A percentile compares a stretch with the other conserved stretches of the same genome.
Conservation (phyloP, 345 rosid genomes). For the Mallotus nudiflorus region DNA sequence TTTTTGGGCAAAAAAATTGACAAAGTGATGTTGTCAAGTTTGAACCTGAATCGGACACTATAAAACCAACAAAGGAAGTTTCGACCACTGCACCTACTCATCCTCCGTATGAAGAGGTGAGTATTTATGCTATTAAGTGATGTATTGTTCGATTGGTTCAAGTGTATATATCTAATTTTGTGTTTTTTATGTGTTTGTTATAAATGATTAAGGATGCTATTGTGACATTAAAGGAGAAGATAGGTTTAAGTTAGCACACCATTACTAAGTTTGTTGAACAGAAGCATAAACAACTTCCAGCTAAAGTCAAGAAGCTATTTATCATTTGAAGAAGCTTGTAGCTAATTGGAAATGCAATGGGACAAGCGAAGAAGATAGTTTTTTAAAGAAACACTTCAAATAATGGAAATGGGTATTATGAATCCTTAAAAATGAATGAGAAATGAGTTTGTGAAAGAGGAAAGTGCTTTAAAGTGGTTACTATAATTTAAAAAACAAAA, state of each 20-base stretch:
- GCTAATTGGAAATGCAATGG: too few species aligned
- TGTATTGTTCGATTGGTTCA: neutral
- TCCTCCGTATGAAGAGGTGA: conserved; percentile 76
- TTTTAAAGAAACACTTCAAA: too few species aligned
- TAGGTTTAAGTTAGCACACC: conserved; percentile 85
- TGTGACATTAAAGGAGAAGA: conserved; percentile 67
- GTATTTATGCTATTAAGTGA: neutral
- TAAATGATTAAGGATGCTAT: conserved; percentile 83
- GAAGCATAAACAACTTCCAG: conserved; percentile 66
- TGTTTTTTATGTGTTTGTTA: neutral
- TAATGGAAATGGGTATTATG: too few species aligned
- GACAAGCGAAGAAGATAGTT: too few species aligned
- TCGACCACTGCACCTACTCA: conserved; percentile 40
- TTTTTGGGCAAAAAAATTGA: too few species aligned
- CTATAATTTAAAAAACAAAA: too few species aligned
- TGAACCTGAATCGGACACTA: conserved; percentile 21
- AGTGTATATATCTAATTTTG: conserved; percentile 30
- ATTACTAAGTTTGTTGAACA: conserved; percentile 76
- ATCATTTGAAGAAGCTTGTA: conserved; percentile 68
- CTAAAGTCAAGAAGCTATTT: conserved; percentile 61
- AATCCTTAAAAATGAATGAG: too few species aligned
- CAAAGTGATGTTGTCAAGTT: neutral
- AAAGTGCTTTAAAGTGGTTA: too few species aligned
- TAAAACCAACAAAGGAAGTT: neutral
- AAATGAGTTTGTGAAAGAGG: too few species aligned